Percentiles rank a stretch among this genome's conserved stretches.
phyloP scores from a whole-genome alignment of 2,329 filamentous ascomycete genomes.

The Pseudogymnoascus sp. region DNA sequence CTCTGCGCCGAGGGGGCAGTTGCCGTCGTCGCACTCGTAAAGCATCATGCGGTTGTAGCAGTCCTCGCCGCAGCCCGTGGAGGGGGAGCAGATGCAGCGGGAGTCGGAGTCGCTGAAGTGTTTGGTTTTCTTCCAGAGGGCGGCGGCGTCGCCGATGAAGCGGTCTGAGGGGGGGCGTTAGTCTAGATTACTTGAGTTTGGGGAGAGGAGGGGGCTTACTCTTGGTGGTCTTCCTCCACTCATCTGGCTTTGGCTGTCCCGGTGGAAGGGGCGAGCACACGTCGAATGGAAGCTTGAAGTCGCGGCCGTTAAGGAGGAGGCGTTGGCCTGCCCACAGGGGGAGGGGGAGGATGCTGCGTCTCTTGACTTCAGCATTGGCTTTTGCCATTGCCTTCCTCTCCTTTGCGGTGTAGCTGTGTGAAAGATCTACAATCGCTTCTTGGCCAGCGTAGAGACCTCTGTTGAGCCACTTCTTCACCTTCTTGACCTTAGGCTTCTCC shows the following conservation, averaged over 20 bases:
- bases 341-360: constrained; percentile 57
- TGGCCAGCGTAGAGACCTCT: constrained; percentile 88
- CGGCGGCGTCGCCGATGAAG: constrained; percentile 76
- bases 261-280: constrained; percentile 80
- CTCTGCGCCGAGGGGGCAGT: constrained; percentile 71
- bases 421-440: constrained; percentile 28
- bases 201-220: constrained; percentile 49
- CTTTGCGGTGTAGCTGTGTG: constrained; percentile 14
- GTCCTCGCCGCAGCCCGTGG: constrained; percentile 76
- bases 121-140: constrained; percentile 73
- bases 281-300: constrained; percentile 86
- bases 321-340: constrained; percentile 69
- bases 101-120: constrained; percentile 67
- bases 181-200: constrained; percentile 9
- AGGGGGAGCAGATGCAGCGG: constrained; percentile 68
- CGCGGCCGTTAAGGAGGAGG: constrained; percentile 47
- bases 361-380: constrained; percentile 34
- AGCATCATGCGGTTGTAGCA: constrained; percentile 96
- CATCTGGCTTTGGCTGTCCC: constrained; percentile 83
- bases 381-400: constrained; percentile 46
- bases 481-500: constrained; percentile 41
- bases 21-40: constrained; percentile 88
- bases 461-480: constrained; percentile 59
- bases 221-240: constrained; percentile 86
- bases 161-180: constrained; percentile 54